Evolutionary conservation across 768 basidiomycete genomes (phyloP), one percentile per base, ranked within the genome.

Genomic region (Psilocybe sp.): DNA sequence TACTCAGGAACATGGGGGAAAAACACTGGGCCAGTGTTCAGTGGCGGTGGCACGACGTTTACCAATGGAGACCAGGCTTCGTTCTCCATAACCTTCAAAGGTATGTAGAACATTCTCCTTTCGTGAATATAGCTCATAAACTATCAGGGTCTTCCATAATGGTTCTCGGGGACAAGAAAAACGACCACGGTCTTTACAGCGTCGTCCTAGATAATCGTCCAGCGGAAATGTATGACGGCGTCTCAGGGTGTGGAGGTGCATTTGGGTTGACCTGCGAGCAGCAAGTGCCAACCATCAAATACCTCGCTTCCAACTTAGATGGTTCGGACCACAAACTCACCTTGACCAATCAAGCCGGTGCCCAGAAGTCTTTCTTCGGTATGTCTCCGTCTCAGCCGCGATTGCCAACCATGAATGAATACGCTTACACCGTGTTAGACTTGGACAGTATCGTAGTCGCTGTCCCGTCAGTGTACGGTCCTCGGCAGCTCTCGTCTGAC

Each of bases 131-230:
- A 43, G 20, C 14, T 37, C 23, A 35, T 43, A 28, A 35, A 37
- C 13, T 15, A 9, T 31, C 51, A 76, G 75, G 72, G 36, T 74
- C 74, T 16, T 71, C 74, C 1, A 59, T 77, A 20, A 75, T 73
- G 47, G 65, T 77, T 12, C 69, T 74, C 35, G 76, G 78, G 2
- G 77, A 78, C 62, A 77, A 76, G 56, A 76, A 73, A 56, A 75
- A 75, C 47, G 73, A 78, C 55, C 76, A 79, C 50, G 68, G 78
- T 0, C 55, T 69, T 7, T 79, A 75, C 58, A 67, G 61, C 16
- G 71, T 76, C 18, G 57, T 56, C 6, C 61, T 78, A 4, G 76
- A 78, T 55, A 60, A 61, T 41, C 57, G 55, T 4, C 56, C 68
- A n/a, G 55, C 68, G 11, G 57, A 70, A 44, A 52, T 64, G 9